Percentiles rank a stretch among this genome's conserved stretches.
These are phyloP conservation scores for Pilatotrama ljubarskyi DNA, from an alignment of 768 basidiomycete species.

Conservation along the genomic window DNA sequence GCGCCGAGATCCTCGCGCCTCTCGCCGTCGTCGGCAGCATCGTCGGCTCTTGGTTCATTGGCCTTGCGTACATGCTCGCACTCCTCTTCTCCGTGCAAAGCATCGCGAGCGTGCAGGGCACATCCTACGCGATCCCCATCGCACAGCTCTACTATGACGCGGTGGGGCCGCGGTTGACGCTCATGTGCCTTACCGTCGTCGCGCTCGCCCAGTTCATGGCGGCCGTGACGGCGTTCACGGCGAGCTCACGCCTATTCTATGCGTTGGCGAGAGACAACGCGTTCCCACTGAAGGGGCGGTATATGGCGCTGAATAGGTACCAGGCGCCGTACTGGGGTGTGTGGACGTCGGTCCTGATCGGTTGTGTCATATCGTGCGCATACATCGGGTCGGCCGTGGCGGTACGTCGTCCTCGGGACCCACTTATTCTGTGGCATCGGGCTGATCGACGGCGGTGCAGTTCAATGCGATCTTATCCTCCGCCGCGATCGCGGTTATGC, in stretches of 20 bases:
- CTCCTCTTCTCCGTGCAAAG: slow-evolving; percentile 58
- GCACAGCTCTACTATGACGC: slow-evolving; percentile 60
- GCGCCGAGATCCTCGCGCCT: slow-evolving; percentile 57
- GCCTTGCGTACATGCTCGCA: slow-evolving; percentile 57
- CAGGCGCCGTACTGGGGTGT: slow-evolving; percentile 58
- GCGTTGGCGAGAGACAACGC: slow-evolving; percentile 57
- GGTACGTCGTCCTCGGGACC: slow-evolving; percentile 34
- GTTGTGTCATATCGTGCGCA: slow-evolving; percentile 55
- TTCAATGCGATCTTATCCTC: slow-evolving; percentile 60
- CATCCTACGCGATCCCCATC: slow-evolving; percentile 57
- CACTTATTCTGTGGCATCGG: neutral
- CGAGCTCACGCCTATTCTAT: slow-evolving; percentile 56
- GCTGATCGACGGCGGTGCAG: slow-evolving; percentile 23
- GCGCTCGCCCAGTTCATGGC: slow-evolving; percentile 54
- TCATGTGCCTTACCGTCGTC: slow-evolving; percentile 53
- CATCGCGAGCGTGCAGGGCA: slow-evolving; percentile 49
- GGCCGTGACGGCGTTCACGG: slow-evolving; percentile 57
- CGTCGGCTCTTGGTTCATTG: slow-evolving; percentile 57
- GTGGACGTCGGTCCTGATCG: slow-evolving; percentile 53
- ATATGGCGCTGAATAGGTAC: slow-evolving; percentile 51
- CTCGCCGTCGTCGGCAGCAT: slow-evolving; percentile 58
- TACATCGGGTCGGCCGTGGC: slow-evolving; percentile 59
- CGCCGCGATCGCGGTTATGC: slow-evolving; percentile 58
- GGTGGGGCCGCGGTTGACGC: slow-evolving; percentile 45
- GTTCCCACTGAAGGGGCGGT: slow-evolving; percentile 46